Conservation (phyloP, 1,139 yeast species). For the Pichia sp. region DNA sequence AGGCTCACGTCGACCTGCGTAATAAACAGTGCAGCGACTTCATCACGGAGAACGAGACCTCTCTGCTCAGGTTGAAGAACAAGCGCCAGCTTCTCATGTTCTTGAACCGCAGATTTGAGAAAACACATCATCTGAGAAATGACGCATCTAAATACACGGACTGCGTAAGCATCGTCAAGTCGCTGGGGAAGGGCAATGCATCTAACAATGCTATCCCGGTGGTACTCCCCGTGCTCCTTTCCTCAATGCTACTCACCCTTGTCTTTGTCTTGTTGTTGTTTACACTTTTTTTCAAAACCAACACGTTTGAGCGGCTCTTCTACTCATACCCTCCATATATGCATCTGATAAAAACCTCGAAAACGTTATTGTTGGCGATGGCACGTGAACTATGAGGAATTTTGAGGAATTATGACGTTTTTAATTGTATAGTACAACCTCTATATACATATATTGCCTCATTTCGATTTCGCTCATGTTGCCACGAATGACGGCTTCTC, state of each 20-base stretch:
- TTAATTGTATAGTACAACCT: not conserved
- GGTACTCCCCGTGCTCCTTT: not conserved
- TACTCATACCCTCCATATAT: not conserved
- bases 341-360: not conserved
- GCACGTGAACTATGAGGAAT: not conserved
- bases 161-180: not conserved
- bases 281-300: conserved; percentile 3
- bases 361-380: not conserved
- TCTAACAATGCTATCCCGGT: not conserved
- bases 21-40: conserved; percentile 2
- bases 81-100: conserved; percentile 18
- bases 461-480: conserved; percentile 6
- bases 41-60: conserved; percentile 2
- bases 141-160: not conserved
- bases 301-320: not conserved
- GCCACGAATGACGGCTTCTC: not conserved
- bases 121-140: conserved; percentile 2
- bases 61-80: conserved; percentile 9
- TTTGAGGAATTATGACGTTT: too few species aligned
- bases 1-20: conserved; percentile 3
- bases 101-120: conserved; percentile 2
- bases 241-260: not conserved
- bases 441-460: not conserved
- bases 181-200: not conserved
- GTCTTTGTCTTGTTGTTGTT: not conserved